Conservation (phyloP, 2,329 filamentous ascomycete genomes). For the Cladosporium cucumerinum region DNA sequence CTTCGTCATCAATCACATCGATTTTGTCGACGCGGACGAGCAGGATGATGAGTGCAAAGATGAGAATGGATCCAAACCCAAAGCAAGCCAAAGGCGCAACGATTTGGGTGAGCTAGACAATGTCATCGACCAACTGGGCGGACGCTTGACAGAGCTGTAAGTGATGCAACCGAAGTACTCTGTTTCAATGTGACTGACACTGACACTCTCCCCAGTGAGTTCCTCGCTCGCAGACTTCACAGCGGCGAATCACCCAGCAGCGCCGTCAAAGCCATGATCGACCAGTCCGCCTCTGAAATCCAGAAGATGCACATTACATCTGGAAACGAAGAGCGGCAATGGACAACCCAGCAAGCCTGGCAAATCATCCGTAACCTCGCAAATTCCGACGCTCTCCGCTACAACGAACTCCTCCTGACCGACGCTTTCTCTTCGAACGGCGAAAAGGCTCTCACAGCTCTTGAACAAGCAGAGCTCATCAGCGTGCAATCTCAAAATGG, state of each 20-base stretch:
- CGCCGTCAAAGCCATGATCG: constrained; percentile 83
- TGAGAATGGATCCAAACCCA: constrained; percentile 42
- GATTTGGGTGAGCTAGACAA: constrained; percentile 72
- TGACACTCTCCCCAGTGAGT: constrained; percentile 51
- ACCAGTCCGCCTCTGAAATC: constrained; percentile 84
- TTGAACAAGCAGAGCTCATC: constrained; percentile 85
- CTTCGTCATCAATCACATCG: constrained; percentile 81
- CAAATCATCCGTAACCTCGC: constrained; percentile 77
- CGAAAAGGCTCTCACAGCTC: constrained; percentile 71
- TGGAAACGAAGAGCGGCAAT: constrained; percentile 59
- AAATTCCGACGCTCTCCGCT: constrained; percentile 66
- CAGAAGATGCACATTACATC: constrained; percentile 84
- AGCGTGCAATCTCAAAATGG: constrained; percentile 69
- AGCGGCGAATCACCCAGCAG: constrained; percentile 77
- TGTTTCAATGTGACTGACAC: background rate
- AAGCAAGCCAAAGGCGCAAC: constrained; percentile 46
- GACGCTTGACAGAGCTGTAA: constrained; percentile 81
- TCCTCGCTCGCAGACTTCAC: constrained; percentile 84
- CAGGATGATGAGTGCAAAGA: constrained; percentile 35
- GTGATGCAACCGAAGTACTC: background rate
- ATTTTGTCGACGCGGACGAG: constrained; percentile 37
- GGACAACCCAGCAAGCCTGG: constrained; percentile 88
- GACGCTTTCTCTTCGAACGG: constrained; percentile 70
- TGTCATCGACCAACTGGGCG: constrained; percentile 78
- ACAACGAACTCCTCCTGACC: constrained; percentile 79